These are phyloP conservation scores for Flaveria ramosissima DNA, from an alignment of 129 eudicot genomes.

Conservation along the genomic window DNA sequence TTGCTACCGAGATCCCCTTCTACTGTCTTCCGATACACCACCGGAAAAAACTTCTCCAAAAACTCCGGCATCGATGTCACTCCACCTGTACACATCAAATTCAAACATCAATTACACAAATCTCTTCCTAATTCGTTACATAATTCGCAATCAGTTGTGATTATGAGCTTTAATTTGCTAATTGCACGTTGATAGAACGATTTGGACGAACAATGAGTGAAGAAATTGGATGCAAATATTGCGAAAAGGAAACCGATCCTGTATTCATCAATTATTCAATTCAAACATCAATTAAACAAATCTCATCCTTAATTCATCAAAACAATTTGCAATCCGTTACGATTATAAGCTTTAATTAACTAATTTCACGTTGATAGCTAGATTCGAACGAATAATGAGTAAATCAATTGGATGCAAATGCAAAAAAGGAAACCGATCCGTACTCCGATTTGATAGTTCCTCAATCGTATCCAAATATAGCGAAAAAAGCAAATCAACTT, in stretches of 20 bases:
- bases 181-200: not conserved
- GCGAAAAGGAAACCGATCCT: conserved; percentile 36
- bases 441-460: conserved; percentile 12
- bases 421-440: not conserved
- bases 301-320: not conserved
- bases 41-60: conserved; percentile 78
- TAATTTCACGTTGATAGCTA: not conserved
- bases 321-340: not conserved
- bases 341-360: not conserved
- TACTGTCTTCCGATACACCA: conserved; percentile 41
- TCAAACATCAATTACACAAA: not conserved
- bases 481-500: not conserved
- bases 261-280: conserved; percentile 5
- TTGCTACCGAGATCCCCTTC: conserved; percentile 36
- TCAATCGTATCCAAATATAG: not conserved
- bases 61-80: conserved; percentile 80
- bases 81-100: conserved; percentile 57
- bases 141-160: not conserved
- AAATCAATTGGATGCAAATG: not conserved
- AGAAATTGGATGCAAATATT: not conserved
- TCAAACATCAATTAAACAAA: not conserved
- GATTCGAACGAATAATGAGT: not conserved
- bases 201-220: not conserved
- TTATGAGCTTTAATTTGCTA: not conserved
- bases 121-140: not conserved